These are phyloP conservation scores for Escovopsis sp. DNA, from an alignment of 2,329 filamentous ascomycete species.

Conservation along the genomic window DNA sequence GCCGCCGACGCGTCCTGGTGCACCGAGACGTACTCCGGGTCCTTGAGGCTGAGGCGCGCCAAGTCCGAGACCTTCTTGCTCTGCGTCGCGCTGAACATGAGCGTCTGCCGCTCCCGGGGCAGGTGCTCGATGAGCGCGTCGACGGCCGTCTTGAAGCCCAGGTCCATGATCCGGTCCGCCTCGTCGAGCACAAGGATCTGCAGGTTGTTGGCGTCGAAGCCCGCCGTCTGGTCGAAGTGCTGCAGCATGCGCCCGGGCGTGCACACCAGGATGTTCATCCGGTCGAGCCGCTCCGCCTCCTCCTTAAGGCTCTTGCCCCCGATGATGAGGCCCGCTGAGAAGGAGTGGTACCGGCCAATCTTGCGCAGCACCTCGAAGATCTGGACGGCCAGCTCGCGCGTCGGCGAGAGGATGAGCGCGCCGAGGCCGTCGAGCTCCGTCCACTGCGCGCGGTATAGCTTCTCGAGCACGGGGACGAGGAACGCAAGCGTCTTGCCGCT, in stretches of 20 bases:
- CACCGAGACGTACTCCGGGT: constrained; percentile 90
- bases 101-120: constrained; percentile 70
- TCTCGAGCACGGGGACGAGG: constrained; percentile 80
- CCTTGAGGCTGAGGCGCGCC: constrained; percentile 70
- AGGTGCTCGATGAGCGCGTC: constrained; percentile 90
- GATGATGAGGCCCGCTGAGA: constrained; percentile 86
- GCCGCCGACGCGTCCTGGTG: constrained; percentile 69
- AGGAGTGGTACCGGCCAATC: constrained; percentile 74
- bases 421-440: constrained; percentile 83
- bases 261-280: constrained; percentile 96
- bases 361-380: constrained; percentile 92
- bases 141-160: constrained; percentile 84
- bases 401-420: constrained; percentile 85
- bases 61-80: constrained; percentile 89
- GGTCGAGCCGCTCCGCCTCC: constrained; percentile 64
- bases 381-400: constrained; percentile 87
- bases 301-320: constrained; percentile 84
- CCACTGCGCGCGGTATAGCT: constrained; percentile 78
- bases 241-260: constrained; percentile 92
- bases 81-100: constrained; percentile 93
- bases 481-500: constrained; percentile 94
- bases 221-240: constrained; percentile 85
- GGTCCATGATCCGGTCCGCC: constrained; percentile 91
- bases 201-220: constrained; percentile 78
- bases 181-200: constrained; percentile 92